A percentile compares a stretch with the other conserved stretches of the same genome.
These are phyloP conservation scores for Cyphellophora europaea DNA, from an alignment of 2,329 filamentous ascomycete species.

Conservation along the genomic window DNA sequence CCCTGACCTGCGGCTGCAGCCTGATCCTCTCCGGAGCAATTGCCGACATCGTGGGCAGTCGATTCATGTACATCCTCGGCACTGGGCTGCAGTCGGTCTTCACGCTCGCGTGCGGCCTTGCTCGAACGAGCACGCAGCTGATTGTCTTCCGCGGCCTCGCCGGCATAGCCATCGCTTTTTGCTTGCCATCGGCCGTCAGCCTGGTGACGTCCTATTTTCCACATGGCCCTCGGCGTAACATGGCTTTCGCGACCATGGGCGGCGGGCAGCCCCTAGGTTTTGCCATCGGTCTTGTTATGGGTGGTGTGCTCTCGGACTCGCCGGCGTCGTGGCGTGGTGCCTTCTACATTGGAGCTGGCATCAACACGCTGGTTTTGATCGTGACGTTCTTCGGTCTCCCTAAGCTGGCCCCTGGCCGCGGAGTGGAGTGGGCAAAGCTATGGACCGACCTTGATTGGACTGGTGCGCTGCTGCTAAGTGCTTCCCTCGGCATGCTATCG, in stretches of 20 bases:
- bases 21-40: slow-evolving; percentile 42
- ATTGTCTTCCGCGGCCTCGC: slow-evolving; percentile 39
- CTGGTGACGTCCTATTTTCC: slow-evolving; percentile 41
- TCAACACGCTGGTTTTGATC: slow-evolving; percentile 31
- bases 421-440: slow-evolving; percentile 22
- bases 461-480: slow-evolving; percentile 37
- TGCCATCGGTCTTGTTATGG: slow-evolving; percentile 40
- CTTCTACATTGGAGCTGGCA: slow-evolving; percentile 39
- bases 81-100: slow-evolving; percentile 35
- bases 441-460: slow-evolving; percentile 44
- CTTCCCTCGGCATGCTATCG: slow-evolving; percentile 39
- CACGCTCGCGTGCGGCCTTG: slow-evolving; percentile 35
- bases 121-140: slow-evolving; percentile 30
- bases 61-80: slow-evolving; percentile 37
- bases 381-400: slow-evolving; percentile 33
- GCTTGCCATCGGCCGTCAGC: slow-evolving; percentile 40
- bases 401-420: slow-evolving; percentile 14
- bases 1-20: slow-evolving; percentile 38
- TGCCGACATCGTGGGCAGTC: slow-evolving; percentile 41
- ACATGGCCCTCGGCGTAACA: slow-evolving; percentile 37
- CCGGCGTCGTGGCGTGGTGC: slow-evolving; percentile 42
- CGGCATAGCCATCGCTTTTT: slow-evolving; percentile 38
- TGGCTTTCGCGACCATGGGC: slow-evolving; percentile 44
- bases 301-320: slow-evolving; percentile 37
- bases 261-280: slow-evolving; percentile 45